Percentiles rank a stretch among this genome's conserved stretches.
These are phyloP conservation scores for Chiua sp. DNA, from an alignment of 1,284 basidiomycete species.

Conservation along the genomic window DNA sequence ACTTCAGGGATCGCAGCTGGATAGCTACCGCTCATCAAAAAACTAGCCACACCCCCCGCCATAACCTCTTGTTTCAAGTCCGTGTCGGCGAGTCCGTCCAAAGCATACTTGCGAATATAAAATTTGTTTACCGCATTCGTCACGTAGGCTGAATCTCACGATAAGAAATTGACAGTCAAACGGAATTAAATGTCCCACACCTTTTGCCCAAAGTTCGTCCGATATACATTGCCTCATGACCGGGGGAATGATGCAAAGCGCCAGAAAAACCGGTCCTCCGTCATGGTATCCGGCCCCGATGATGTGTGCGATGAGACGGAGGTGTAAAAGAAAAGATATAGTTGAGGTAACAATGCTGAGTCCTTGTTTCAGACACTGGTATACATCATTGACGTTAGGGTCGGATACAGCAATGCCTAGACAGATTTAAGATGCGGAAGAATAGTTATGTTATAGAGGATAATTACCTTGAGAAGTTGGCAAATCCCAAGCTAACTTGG, in stretches of 20 bases:
- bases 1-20: background rate
- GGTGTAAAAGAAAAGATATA: constrained; percentile 30
- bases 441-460: background rate
- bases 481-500: constrained; percentile 22
- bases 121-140: constrained; percentile 17
- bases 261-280: constrained; percentile 26
- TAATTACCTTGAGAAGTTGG: constrained; percentile 27
- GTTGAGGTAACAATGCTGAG: constrained; percentile 6
- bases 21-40: constrained; percentile 36
- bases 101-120: constrained; percentile 33
- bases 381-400: constrained; percentile 3
- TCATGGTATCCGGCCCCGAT: constrained; percentile 16
- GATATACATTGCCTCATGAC: constrained; percentile 2
- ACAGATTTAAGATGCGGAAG: background rate
- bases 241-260: constrained; percentile 23
- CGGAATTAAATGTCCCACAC: constrained; percentile 6
- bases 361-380: constrained; percentile 12
- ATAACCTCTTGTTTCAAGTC: constrained; percentile 40
- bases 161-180: background rate
- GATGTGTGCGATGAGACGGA: constrained; percentile 24
- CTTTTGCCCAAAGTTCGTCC: constrained; percentile 24
- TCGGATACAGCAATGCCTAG: constrained; percentile 6
- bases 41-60: constrained; percentile 34
- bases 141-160: constrained; percentile 21
- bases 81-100: constrained; percentile 27